Base-by-base conservation (phyloP, 192 early-diverging fungal genomes). In the Coemansia pectinata region DNA sequence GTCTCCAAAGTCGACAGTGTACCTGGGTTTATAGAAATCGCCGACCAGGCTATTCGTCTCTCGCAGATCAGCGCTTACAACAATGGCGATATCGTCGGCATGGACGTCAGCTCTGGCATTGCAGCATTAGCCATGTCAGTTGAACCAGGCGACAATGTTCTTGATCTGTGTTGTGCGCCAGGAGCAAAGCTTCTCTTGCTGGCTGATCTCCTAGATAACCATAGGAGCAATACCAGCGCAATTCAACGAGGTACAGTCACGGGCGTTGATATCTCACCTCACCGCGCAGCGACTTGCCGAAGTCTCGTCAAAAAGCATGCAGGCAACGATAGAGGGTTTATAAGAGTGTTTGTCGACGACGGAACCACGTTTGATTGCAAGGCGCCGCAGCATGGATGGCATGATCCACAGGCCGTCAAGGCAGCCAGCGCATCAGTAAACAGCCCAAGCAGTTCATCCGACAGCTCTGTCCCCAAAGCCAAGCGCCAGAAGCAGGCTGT, bases 161-260 rank as follows among this genome's bases (percentile, higher is more conserved):
- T 99, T 15, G 97, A 96, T 67, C 83, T 94, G 29, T 97, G 93
- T 67, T 94, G 89, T 65, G 93, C 93, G 3, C 92, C 94, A 57
- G 94, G 97, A 0, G 91, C 89, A 25, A 99, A 99, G 67, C 85
- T 99, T 17, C 90, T 93, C 64, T 85, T 92, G 69, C 80, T 96
- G 25, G 82, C 88, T 5, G 92, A 98, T 65, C 42, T 94, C 12
- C 73, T 92, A 21, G 48, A 36, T 12, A 25, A 33, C 44, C 65
- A 25, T 78, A 87, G 17, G 88, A 86, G 9, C 40, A 7, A 21
- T 33, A 17, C 17, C 71, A 38, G 25, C 8, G 53, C 21, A 41
- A 14, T 5, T 0, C 33, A 9, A 33, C 27, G 27, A 19, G 97
- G 97, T 1, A 92, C 93, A 0, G 90, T 96, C 4, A 99, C 97